Base-by-base conservation (phyloP, 2,329 filamentous ascomycete species). In the Bipolaris victoriae region DNA sequence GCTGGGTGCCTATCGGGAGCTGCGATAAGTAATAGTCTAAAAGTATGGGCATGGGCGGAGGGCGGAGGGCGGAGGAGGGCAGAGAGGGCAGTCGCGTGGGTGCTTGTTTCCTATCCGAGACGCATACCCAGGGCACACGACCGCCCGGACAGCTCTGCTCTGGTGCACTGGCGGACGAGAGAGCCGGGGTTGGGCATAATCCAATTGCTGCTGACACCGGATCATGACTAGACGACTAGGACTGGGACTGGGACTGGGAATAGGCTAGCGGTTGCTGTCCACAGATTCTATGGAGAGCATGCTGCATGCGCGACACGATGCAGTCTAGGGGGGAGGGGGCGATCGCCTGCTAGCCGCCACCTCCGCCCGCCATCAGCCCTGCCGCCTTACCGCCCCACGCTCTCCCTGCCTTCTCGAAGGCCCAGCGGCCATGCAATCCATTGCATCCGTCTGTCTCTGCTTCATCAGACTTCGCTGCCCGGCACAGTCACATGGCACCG, bases 41-140 rank as follows among this genome's bases (percentile, higher is more conserved):
- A 24, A 24, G 2, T 3, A 20, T 20, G 26, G 16, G 16, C 10
- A 29, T 29, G 26, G 26, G 26, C 26, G 26, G 26, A 29, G 26
- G 26, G 26, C 26, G 26, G 26, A 29, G 39, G 39, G 22, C 39
- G 5, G 59, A 53, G 5, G 59, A 53, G 45, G 50, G 22, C 55
- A 46, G 62, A 20, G 20, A 20, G 45, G 50, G 22, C 55, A 46
- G 62, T 62, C 60, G 67, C 67, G 68, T 69, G 67, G 66, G 63
- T 60, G 48, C 24, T 29, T 16, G 7, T 45, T 39, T 33, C 52
- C 61, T 49, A 39, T 40, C 49, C 18, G 39, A 26, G 39, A 22
- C 26, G 36, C 18, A 40, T 20, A 16, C 41, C 16, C 24, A 57
- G 11, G 47, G 48, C 52, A 55, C 59, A 46, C 43, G 44, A 29